phyloP scores from a whole-genome alignment of 2,329 filamentous ascomycete species.

The Lecanicillium sp. region DNA sequence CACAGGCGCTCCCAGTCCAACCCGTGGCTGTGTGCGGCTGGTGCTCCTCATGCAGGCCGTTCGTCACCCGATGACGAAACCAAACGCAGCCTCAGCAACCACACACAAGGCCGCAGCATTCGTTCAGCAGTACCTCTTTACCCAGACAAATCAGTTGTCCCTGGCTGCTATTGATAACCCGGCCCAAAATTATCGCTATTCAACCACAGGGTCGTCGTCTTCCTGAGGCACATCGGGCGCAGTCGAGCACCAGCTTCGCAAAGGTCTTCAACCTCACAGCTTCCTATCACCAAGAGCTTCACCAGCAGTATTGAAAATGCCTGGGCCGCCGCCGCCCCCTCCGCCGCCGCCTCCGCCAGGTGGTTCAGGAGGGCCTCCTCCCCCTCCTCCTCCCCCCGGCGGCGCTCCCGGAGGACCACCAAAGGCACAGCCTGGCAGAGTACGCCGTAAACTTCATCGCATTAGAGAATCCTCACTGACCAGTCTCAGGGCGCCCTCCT shows the following conservation, averaged over 20 bases:
- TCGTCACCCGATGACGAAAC: constrained; percentile 11
- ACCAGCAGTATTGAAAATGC: constrained; percentile 19
- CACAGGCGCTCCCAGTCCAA: no score
- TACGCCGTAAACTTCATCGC: constrained; percentile 34
- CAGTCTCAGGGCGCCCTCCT: constrained; percentile 68
- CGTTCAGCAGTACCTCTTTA: no score
- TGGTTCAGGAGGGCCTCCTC: constrained; percentile 53
- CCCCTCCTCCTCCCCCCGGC: constrained; percentile 52
- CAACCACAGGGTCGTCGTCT: no score
- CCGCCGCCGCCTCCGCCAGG: constrained; percentile 65
- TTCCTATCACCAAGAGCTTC: not conserved
- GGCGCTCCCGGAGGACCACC: constrained; percentile 39
- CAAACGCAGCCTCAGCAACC: constrained; percentile 1
- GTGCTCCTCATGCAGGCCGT: constrained; percentile 6
- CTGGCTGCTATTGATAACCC: no score
- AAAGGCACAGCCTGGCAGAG: constrained; percentile 52
- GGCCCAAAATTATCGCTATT: no score
- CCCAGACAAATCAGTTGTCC: no score
- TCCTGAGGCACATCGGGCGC: no score
- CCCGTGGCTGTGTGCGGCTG: not conserved
- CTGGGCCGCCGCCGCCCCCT: constrained; percentile 51
- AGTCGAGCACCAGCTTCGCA: no score
- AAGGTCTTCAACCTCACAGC: no score
- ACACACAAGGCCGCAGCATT: not conserved
- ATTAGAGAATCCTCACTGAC: constrained; percentile 7